Conservation (phyloP, 257 asterid genomes). For the Cynanchum wilfordii region DNA sequence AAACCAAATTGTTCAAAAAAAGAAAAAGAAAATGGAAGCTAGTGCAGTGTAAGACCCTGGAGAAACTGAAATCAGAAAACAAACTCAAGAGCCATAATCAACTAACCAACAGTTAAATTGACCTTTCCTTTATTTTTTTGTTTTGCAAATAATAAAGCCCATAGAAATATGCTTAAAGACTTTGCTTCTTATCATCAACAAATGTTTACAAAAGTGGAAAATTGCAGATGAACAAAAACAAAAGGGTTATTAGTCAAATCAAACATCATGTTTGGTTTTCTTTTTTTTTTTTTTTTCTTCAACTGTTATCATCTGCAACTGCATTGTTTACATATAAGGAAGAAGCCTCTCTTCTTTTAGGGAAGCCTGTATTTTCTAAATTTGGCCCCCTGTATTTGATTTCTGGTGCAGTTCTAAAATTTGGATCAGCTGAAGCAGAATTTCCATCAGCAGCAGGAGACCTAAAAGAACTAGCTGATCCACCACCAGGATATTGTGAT, state of each 20-base stretch:
- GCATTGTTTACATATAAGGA: conserved; percentile 47
- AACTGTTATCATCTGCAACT: conserved; percentile 52
- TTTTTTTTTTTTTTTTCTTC: conserved; percentile 4
- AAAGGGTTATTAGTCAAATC: too few relatives aligned
- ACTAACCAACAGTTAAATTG: neutral
- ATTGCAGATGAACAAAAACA: conserved; percentile 4
- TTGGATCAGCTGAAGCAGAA: conserved; percentile 54
- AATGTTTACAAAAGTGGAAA: conserved; percentile 28
- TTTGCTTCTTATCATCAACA: conserved; percentile 22
- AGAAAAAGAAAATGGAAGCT: too few relatives aligned
- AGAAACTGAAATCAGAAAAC: too few relatives aligned
- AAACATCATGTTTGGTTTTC: too few relatives aligned
- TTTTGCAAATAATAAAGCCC: neutral
- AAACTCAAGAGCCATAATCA: neutral
- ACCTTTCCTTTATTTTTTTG: neutral
- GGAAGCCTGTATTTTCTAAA: conserved; percentile 45
- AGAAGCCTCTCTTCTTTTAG: conserved; percentile 57
- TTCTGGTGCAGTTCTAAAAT: conserved; percentile 51
- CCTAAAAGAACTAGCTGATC: conserved; percentile 44
- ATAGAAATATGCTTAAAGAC: neutral
- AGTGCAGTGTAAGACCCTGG: too few relatives aligned
- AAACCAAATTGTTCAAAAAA: too few relatives aligned
- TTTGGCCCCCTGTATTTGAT: conserved; percentile 64
- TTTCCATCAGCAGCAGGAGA: conserved; percentile 39
- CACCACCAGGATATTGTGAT: conserved; percentile 54